A percentile compares a stretch with the other conserved stretches of the same genome.
These are phyloP conservation scores for Pseudopyricularia cyperi DNA, from an alignment of 2,329 filamentous ascomycete species.

Conservation along the genomic window DNA sequence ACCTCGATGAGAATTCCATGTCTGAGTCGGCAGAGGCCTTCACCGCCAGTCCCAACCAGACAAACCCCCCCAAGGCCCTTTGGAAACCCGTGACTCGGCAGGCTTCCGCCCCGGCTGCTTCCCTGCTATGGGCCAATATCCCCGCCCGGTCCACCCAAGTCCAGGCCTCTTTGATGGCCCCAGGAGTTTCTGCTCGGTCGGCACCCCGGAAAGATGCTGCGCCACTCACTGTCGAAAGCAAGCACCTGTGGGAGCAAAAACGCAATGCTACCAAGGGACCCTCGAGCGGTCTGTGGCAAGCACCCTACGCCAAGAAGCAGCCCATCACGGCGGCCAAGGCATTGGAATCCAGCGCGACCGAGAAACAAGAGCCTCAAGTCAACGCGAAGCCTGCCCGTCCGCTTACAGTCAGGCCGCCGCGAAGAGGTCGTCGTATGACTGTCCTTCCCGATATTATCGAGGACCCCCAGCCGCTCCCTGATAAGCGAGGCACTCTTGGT, in stretches of 20 bases:
- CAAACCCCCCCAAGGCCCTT: constrained; percentile 8
- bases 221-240: constrained; percentile 22
- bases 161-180: constrained; percentile 6
- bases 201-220: constrained; percentile 18
- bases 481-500: constrained; percentile 45
- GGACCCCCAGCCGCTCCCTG: constrained; percentile 43
- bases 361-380: constrained; percentile 2
- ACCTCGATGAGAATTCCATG: neutral
- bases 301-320: constrained; percentile 9
- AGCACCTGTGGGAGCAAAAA: constrained; percentile 25
- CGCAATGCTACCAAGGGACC: constrained; percentile 7
- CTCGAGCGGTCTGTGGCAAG: constrained; percentile 18
- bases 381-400: constrained; percentile 20
- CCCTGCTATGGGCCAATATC: constrained; percentile 13
- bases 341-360: neutral
- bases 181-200: constrained; percentile 20
- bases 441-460: constrained; percentile 50
- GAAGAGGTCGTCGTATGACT: constrained; percentile 43
- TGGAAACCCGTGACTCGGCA: constrained; percentile 12
- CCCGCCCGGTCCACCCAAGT: neutral
- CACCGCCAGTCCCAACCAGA: neutral
- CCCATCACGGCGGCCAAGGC: neutral
- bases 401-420: constrained; percentile 37
- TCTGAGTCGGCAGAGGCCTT: neutral
- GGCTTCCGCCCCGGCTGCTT: neutral